Evolutionary conservation across 1,284 basidiomycete genomes (phyloP), one percentile per base, ranked within the genome.

Genomic region (Laetiporus sulphureus): DNA sequence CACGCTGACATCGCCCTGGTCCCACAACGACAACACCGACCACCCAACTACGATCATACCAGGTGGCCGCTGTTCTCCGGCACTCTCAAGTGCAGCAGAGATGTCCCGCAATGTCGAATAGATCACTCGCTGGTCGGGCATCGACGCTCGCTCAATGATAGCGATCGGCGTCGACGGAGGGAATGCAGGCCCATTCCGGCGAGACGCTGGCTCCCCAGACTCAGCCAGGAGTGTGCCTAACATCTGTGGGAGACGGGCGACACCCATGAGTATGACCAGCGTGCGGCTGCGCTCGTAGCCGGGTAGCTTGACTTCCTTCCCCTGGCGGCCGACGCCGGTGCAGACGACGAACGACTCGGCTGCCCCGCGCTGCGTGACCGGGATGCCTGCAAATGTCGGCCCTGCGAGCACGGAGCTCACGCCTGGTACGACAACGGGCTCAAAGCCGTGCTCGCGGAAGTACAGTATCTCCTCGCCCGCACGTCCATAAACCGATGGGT

Each of bases 21-120:
- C 70, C 69, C 75, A 75, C 36, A 87, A 60, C 16, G 78, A 75
- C 46, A 82, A 54, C 8, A 83, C 79, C n/a, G 84, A 75, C 94
- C 94, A 98, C 0, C 95, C 94, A 46, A 99, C 75, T 19, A 97
- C 73, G 57, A 98, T 86, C 87, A 99, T 94, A 2, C 92, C 94
- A 0, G 95, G 95, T 4, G 94, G 93, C 20, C 94, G 67, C 60
- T 97, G 92, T 53, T 93, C 89, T 4, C 91, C 90, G 5, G 71
- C 66, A 41, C 73, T 75, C 46, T 85, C 81, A 55, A 98, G 60
- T 0, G 88, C 91, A 11, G 65, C 65, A 5, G 75, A 75, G 30
- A 98, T 80, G 46, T 83, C 70, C 38, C 69, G 72, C 34, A 99
- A 62, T 0, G 93, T 97, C 5, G 85, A 87, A 13, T 75, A 75